Evolutionary conservation across 2,329 filamentous ascomycete genomes (phyloP), one percentile per base, ranked within the genome.

Genomic region (Colletotrichum navitas): DNA sequence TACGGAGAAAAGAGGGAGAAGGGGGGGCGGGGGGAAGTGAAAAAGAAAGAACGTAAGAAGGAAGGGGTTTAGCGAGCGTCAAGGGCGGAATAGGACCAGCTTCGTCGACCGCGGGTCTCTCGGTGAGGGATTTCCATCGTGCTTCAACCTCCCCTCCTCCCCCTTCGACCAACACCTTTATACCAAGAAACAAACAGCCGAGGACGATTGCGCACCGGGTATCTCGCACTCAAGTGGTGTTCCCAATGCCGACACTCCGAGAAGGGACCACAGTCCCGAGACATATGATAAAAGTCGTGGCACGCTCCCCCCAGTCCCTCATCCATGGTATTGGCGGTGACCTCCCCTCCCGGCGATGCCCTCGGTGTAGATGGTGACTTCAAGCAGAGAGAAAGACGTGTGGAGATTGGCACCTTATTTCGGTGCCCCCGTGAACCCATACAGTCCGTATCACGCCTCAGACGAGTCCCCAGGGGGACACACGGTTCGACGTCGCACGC

Each of bases 151-250:
- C 21, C 45, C 6, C 43, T 43, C 41, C 41, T 2, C 41, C 43
- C 11, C 43, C 11, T 5, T 64, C 52, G 43, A n/a, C 16, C 52
- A n/a, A 45, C 52, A 59, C 36, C 51, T 69, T 69, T 69, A 69
- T 69, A 69, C 45, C n/a, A 51, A 36, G 8, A 32, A 12, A 45
- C 26, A 29, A 47, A n/a, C 29, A 29, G 41, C 11, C 49, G 3
- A 4, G 36, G 2, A 11, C 7, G 24, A 32, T 18, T n/a, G 29
- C 36, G 6, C 7, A 47, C 10, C 47, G 36, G 18, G 16, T 39
- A n/a, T 41, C 61, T 41, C 21, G 21, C 3, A 10, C 6, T 21
- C 7, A 41, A n/a, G 24, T 2, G 12, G 34, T 24, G 8, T 29
- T 34, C 16, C n/a, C 2, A 14, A 18, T 51, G 41, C 54, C n/a